Conservation (phyloP, 2,329 filamentous ascomycete species). For the Ramularia collo-cygni region DNA sequence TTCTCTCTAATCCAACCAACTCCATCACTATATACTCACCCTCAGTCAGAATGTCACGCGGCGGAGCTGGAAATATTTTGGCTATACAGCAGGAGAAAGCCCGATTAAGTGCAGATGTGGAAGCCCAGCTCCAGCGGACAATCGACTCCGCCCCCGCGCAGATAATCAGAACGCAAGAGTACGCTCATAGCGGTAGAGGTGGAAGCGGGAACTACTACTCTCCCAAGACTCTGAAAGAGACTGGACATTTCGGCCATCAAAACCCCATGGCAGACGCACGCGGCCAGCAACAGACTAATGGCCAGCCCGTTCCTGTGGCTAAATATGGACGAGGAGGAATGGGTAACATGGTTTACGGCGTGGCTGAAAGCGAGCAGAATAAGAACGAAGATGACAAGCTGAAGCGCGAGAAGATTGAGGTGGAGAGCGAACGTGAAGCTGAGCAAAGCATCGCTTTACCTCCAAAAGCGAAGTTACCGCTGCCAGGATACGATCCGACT, state of each 20-base stretch:
- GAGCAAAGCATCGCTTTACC: too few relatives aligned
- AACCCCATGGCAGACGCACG: neutral
- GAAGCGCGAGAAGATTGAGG: slow-evolving; percentile 24
- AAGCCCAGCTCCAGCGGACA: slow-evolving; percentile 30
- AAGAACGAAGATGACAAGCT: slow-evolving; percentile 24
- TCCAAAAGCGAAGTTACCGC: too few relatives aligned
- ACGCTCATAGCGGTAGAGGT: slow-evolving; percentile 40
- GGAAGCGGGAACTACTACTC: slow-evolving; percentile 44
- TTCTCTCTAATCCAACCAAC: too few relatives aligned
- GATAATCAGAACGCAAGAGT: slow-evolving; percentile 28
- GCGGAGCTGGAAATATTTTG: slow-evolving; percentile 41
- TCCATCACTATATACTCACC: too few relatives aligned
- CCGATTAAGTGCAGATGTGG: slow-evolving; percentile 33
- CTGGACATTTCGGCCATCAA: slow-evolving; percentile 31
- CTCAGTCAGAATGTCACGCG: slow-evolving; percentile 30
- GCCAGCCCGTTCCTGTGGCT: neutral
- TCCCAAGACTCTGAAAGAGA: slow-evolving; percentile 33
- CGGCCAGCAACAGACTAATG: neutral
- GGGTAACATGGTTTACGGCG: slow-evolving; percentile 39
- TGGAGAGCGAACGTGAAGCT: slow-evolving; percentile 30
- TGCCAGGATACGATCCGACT: too few relatives aligned
- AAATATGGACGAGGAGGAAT: slow-evolving; percentile 38
- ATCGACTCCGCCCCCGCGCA: slow-evolving; percentile 5
- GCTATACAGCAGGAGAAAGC: slow-evolving; percentile 20
- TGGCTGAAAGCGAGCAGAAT: slow-evolving; percentile 28